These are phyloP conservation scores for Fusarium sp. DNA, from an alignment of 2,329 filamentous ascomycete species.

Conservation along the genomic window DNA sequence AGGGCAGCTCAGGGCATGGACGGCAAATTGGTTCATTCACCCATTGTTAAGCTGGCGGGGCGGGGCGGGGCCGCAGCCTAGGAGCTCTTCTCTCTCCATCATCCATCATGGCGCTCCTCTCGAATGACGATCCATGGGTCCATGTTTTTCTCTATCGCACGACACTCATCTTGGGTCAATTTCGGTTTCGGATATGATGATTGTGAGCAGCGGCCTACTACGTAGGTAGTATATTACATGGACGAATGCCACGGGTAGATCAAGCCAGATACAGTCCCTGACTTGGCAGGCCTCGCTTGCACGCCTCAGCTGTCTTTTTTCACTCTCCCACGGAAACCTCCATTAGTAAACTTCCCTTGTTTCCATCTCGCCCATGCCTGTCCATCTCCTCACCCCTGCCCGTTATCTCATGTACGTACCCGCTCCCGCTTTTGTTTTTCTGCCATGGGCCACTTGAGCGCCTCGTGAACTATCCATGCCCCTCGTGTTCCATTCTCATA, in stretches of 20 bases:
- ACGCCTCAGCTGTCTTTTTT: constrained; percentile 8
- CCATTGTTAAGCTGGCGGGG: constrained; percentile 1
- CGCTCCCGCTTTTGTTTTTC: constrained; percentile 19
- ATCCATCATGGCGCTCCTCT: constrained; percentile 18
- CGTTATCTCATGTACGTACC: constrained; percentile 31
- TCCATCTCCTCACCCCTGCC: constrained; percentile 24
- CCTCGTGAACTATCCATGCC: not conserved
- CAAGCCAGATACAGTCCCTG: not conserved
- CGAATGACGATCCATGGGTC: constrained; percentile 40
- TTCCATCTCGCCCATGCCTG: constrained; percentile 3
- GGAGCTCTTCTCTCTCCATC: not conserved
- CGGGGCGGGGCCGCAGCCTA: constrained; percentile 1
- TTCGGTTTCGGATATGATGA: not conserved
- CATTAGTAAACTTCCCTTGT: constrained; percentile 14
- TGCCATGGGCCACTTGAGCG: not conserved
- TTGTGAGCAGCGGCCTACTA: not conserved
- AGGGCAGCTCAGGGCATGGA: constrained; percentile 16
- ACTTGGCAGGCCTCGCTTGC: not conserved
- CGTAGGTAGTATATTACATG: not conserved
- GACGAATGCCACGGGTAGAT: not conserved
- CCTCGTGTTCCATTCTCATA: constrained; percentile 4
- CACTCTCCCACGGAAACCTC: not conserved
- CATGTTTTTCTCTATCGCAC: constrained; percentile 41
- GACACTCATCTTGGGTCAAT: constrained; percentile 33
- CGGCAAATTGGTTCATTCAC: constrained; percentile 2